phyloP scores from a whole-genome alignment of 2,329 filamentous ascomycete genomes.

The Pyricularia grisea region DNA sequence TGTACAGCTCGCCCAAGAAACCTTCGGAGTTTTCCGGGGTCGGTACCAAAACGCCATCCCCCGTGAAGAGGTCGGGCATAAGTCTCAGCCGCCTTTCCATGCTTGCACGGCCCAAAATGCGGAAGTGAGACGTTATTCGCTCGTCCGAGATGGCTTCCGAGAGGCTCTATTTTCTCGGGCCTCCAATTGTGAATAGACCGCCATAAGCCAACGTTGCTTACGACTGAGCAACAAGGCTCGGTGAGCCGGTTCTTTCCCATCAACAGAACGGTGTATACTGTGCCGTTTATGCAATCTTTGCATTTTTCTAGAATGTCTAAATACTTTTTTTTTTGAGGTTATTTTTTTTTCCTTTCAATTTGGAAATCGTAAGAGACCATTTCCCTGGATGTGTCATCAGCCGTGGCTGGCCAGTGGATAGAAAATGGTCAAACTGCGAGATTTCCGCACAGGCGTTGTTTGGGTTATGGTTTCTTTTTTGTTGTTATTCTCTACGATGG shows the following conservation, averaged over 20 bases:
- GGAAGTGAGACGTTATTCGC: conserved; percentile 20
- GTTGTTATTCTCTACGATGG: not conserved
- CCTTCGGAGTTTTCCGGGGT: conserved; percentile 6
- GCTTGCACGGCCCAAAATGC: conserved; percentile 50
- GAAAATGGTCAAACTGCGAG: not conserved
- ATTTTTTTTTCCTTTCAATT: not conserved
- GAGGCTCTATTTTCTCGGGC: not conserved
- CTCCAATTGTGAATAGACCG: not conserved
- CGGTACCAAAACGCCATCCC: conserved; percentile 25
- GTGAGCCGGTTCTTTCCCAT: not conserved
- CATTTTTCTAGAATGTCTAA: not conserved
- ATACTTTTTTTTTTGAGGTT: not conserved
- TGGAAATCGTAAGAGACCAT: not conserved
- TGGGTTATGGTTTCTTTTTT: not conserved
- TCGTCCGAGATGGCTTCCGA: not conserved
- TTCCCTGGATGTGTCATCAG: not conserved
- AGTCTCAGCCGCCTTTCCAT: conserved; percentile 52
- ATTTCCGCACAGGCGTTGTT: not conserved
- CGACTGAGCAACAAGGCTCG: not conserved
- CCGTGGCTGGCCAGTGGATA: not conserved
- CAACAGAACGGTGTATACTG: not conserved
- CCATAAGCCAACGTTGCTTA: not conserved
- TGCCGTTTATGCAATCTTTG: not conserved
- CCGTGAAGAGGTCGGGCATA: conserved; percentile 43
- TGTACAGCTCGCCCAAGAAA: conserved; percentile 20